phyloP scores from a whole-genome alignment of 2,329 filamentous ascomycete species.

The Botryotinia narcissicola region DNA sequence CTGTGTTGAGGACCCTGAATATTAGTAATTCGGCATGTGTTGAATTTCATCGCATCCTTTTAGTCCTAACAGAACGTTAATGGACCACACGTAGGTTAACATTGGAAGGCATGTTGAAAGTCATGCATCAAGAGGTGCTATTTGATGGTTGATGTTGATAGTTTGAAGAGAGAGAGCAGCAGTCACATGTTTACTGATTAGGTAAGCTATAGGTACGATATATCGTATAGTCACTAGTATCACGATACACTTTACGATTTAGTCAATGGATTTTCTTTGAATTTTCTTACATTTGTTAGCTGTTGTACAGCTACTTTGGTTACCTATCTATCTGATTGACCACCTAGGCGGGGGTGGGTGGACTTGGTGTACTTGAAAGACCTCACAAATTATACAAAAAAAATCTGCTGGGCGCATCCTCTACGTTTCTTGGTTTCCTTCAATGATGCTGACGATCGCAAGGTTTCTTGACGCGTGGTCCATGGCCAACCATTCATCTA shows the following conservation, averaged over 20 bases:
- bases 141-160: neutral
- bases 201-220: neutral
- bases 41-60: neutral
- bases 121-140: neutral
- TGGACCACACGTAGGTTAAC: neutral
- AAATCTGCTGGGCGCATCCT: neutral
- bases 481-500: neutral
- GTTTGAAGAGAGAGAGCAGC: neutral
- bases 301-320: neutral
- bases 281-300: neutral
- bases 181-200: neutral
- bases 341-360: neutral
- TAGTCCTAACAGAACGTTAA: neutral
- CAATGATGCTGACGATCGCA: neutral
- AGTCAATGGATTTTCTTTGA: neutral
- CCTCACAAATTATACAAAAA: neutral
- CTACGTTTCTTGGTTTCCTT: neutral
- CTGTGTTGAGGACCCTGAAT: slow-evolving; percentile 1
- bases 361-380: neutral
- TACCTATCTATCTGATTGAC: neutral
- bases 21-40: neutral
- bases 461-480: neutral
- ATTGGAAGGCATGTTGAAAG: neutral
- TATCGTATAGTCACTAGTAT: neutral
- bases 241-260: neutral